Evolutionary conservation across 2,329 filamentous ascomycete species (phyloP), one percentile per base, ranked within the genome.

Genomic region (Pseudocercospora fijiensis): DNA sequence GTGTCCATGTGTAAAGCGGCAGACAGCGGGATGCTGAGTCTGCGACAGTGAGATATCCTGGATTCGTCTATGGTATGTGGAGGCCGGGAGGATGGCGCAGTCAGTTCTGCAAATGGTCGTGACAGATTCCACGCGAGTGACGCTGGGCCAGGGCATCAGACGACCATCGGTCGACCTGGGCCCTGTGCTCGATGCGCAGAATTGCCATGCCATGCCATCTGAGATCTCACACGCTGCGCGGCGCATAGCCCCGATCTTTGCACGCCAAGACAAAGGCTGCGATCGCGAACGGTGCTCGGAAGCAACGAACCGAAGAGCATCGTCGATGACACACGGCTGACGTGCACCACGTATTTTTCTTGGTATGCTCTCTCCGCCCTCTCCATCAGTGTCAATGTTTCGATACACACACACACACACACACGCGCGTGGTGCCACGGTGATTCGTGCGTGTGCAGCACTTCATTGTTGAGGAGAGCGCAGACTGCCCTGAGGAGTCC

Each of bases 1-100:
- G 51, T 28, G 24, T 52, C 63, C 63, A 65, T 65, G 45, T 22
- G 63, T 18, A 18, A 22, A 53, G 51, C 27, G 9, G 51, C 49
- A 26, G 49, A 16, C 13, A 16, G 28, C 9, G 24, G 22, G 13
- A 5, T 20, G 4, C 22, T 53, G 24, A 20, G 45, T 20, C 2
- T 27, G 53, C 53, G 53, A 56, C 53, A n/a, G 53, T 24, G n/a
- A 41, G 53, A 18, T n/a, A 22, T 22, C 13, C 9, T 20, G 16
- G 53, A 56, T 18, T 18, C 10, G 49, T 53, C 10, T 9, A 53
- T 28, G 49, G 49, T 53, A 30, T 18, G 16, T 26, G 16, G 11
- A 10, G 22, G 11, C 49, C 49, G 49, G 49, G 49, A 53, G 49
- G 6, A 28, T 24, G 49, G 24, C 22, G 49, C 10, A 13, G 49